A percentile compares a stretch with the other conserved stretches of the same genome.
Evolutionary conservation across 768 basidiomycete genomes (phyloP).

Genomic region (Cystobasidium onofrii): DNA sequence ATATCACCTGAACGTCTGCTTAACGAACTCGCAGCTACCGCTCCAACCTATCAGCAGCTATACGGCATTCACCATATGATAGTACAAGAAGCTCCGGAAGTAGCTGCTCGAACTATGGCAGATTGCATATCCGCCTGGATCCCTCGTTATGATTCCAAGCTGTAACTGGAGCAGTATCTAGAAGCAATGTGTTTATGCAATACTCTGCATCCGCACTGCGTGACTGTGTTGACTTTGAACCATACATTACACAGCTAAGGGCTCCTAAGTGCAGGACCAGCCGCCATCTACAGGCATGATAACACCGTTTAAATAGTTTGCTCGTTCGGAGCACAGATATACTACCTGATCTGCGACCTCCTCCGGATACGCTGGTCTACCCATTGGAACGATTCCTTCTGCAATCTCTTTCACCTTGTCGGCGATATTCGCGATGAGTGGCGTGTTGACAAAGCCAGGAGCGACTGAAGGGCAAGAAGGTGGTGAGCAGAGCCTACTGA

Average conservation of each 20-base stretch:
- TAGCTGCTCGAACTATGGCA: background rate
- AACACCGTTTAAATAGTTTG: conserved; percentile 18
- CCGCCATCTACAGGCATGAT: conserved; percentile 2
- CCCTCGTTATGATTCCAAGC: background rate
- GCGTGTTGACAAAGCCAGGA: conserved; percentile 17
- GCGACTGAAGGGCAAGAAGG: conserved; percentile 3
- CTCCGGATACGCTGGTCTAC: background rate
- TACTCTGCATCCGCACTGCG: too few relatives aligned
- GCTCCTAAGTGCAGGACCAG: conserved; percentile 3
- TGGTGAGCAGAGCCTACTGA: too few relatives aligned
- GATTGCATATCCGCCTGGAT: background rate
- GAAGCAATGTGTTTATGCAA: too few relatives aligned
- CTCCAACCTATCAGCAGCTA: background rate
- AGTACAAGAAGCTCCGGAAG: background rate
- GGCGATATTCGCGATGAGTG: conserved; percentile 11
- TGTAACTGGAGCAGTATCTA: too few relatives aligned
- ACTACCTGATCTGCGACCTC: conserved; percentile 17
- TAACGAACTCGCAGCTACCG: background rate
- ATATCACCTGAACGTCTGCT: background rate
- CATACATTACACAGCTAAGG: too few relatives aligned
- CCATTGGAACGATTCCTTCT: conserved; percentile 1
- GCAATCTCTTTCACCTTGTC: conserved; percentile 8
- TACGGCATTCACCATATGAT: background rate
- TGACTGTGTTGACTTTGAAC: too few relatives aligned
- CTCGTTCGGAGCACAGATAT: conserved; percentile 22